phyloP scores from a whole-genome alignment of 768 basidiomycete species.

The Suillus tomentosus region DNA sequence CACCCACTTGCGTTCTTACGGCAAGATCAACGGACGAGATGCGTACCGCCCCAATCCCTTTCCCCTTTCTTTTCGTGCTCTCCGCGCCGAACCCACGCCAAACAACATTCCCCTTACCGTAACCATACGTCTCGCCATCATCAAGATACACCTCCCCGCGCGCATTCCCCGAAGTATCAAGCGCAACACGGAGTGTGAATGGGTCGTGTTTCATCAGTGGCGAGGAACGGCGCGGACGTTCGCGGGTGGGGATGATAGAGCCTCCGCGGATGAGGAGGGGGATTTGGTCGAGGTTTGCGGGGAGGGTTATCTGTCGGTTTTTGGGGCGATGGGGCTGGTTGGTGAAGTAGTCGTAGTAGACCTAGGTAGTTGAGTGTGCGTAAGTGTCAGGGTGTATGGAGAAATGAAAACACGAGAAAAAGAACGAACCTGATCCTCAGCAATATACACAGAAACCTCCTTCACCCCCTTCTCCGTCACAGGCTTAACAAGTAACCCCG shows the following conservation, averaged over 20 bases:
- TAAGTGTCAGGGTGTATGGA: background rate
- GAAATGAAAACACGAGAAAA: background rate
- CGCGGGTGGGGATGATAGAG: conserved; percentile 84
- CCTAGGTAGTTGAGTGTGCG: conserved; percentile 39
- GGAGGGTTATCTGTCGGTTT: conserved; percentile 68
- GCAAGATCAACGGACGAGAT: conserved; percentile 50
- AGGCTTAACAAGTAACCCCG: conserved; percentile 90
- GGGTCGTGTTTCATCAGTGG: conserved; percentile 27
- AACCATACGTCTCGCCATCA: conserved; percentile 78
- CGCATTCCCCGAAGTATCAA: conserved; percentile 61
- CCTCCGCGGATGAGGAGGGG: conserved; percentile 91
- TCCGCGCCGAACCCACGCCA: conserved; percentile 80
- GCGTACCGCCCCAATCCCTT: conserved; percentile 45
- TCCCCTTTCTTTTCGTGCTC: conserved; percentile 22
- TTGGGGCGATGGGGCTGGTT: background rate
- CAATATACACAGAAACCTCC: conserved; percentile 76
- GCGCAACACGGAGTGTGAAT: conserved; percentile 45
- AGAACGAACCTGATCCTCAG: conserved; percentile 72
- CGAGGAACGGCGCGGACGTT: conserved; percentile 84
- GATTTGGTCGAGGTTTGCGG: conserved; percentile 75
- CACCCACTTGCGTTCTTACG: conserved; percentile 39
- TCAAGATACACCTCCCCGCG: conserved; percentile 91
- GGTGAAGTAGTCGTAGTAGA: conserved; percentile 72
- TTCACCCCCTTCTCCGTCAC: conserved; percentile 74
- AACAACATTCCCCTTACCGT: conserved; percentile 76